Evolutionary conservation across 139 green algal genomes (phyloP), one percentile per base, ranked within the genome.

Genomic region (Limnomonas spitsbergensis): DNA sequence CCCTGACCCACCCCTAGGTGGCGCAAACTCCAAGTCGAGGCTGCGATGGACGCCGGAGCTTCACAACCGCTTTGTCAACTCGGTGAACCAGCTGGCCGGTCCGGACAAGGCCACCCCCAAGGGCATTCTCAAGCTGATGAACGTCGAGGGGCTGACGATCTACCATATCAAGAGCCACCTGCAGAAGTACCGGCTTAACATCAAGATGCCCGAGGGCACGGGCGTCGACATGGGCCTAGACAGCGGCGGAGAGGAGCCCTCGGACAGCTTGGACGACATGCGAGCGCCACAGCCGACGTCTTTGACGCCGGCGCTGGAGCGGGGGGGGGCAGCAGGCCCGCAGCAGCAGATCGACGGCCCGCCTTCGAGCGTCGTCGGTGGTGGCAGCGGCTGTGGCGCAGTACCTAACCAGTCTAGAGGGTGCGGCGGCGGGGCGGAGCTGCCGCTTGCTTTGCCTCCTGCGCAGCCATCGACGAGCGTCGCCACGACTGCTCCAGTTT

Each of bases 131-230:
- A 89, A 90, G 81, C 79, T 86, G 20, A 92, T 93, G 89, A 76
- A 54, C 24, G 83, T 89, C 36, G 82, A 90, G 3, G 90, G 87
- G 0, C 81, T 97, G 1, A 97, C 94, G 4, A 97, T 97, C 66
- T 96, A 92, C 80, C 94, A 97, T 81, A 94, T 97, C 76, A 97
- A 97, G 82, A 93, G 85, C 78, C 92, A 95, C 73, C 70, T 95
- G 40, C 93, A 97, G 56, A 97, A 97, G 82, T 97, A 97, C 82
- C 84, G 93, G 2, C 83, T 97, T 1, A 97, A 94, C 81, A 91
- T 93, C 72, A 86, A 91, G 75, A 75, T 92, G 54, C 90, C 91
- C 0, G 47, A 20, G 20, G 47, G 20, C 47, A 61, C 20, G 47
- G 20, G 20, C 47, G 47, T 14, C 14, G 47, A 61, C 47, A 61